These are phyloP conservation scores for Pilaira anomala DNA, from an alignment of 192 early-diverging fungal genomes.

Conservation along the genomic window DNA sequence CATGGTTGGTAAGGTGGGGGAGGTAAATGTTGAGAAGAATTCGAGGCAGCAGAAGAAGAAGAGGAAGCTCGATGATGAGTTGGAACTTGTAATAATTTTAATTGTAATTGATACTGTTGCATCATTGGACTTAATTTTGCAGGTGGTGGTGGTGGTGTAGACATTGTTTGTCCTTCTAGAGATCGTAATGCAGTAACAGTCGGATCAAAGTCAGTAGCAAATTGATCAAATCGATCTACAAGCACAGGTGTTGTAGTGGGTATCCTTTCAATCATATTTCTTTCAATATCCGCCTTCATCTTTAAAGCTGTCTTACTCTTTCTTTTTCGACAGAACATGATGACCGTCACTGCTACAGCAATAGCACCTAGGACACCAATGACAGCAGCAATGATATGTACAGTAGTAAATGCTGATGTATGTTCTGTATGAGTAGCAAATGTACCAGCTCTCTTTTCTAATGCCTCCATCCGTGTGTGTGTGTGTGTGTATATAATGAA, in stretches of 20 bases:
- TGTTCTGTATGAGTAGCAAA: conserved; percentile 10
- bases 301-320: background rate
- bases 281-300: conserved; percentile 12
- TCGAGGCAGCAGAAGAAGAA: background rate
- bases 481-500: background rate
- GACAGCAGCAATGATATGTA: conserved; percentile 18
- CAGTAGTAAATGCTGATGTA: conserved; percentile 3
- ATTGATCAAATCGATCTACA: conserved; percentile 9
- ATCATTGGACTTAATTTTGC: conserved; percentile 13
- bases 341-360: conserved; percentile 7
- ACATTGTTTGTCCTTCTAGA: too few species aligned
- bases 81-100: background rate
- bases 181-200: background rate
- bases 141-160: background rate
- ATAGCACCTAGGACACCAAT: conserved; percentile 1
- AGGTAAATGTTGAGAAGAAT: background rate
- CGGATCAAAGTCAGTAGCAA: conserved; percentile 16
- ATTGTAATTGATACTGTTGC: conserved; percentile 18
- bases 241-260: background rate
- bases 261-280: background rate
- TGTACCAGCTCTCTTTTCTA: background rate
- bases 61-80: background rate
- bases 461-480: background rate
- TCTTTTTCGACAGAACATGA: conserved; percentile 4
- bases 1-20: conserved; percentile 22